Evolutionary conservation across 495 filamentous ascomycete genomes (phyloP).

Genomic region (Xylaria telfairii): DNA sequence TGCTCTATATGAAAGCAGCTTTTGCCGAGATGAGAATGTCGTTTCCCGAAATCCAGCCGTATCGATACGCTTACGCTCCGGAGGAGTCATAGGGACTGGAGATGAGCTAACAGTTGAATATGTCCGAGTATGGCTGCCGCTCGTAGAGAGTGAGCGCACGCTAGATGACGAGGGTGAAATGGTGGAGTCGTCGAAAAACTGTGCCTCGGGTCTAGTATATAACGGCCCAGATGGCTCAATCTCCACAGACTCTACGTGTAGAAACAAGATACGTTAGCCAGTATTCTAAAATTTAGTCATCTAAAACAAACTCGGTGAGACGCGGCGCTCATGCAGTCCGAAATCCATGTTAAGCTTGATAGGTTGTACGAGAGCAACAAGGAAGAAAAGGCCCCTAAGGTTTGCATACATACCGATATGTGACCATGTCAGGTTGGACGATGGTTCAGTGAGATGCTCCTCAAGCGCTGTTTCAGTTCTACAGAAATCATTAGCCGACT

Average conservation of each 20-base stretch:
- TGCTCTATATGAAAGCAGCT: constrained; percentile 2
- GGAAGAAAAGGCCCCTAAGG: neutral
- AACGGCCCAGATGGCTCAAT: constrained; percentile 23
- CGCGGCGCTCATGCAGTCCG: neutral
- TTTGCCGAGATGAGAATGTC: constrained; percentile 29
- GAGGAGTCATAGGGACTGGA: constrained; percentile 21
- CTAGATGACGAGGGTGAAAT: constrained; percentile 25
- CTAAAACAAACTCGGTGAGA: neutral
- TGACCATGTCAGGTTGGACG: constrained; percentile 24
- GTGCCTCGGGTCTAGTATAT: neutral
- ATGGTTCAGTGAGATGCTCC: constrained; percentile 19
- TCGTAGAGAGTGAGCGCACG: constrained; percentile 11
- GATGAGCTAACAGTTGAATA: constrained; percentile 25
- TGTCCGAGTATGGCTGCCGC: constrained; percentile 11
- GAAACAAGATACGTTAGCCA: neutral
- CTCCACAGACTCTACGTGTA: constrained; percentile 21
- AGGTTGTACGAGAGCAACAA: neutral
- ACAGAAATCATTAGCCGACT: constrained; percentile 1
- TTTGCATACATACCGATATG: constrained; percentile 24
- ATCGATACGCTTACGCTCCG: constrained; percentile 24
- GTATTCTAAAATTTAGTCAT: neutral
- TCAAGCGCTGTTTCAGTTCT: constrained; percentile 22
- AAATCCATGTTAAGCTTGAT: neutral
- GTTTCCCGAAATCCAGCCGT: constrained; percentile 21
- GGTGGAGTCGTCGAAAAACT: constrained; percentile 12